phyloP scores from a whole-genome alignment of 83 land plant genomes.

The Isoetes engelmannii region DNA sequence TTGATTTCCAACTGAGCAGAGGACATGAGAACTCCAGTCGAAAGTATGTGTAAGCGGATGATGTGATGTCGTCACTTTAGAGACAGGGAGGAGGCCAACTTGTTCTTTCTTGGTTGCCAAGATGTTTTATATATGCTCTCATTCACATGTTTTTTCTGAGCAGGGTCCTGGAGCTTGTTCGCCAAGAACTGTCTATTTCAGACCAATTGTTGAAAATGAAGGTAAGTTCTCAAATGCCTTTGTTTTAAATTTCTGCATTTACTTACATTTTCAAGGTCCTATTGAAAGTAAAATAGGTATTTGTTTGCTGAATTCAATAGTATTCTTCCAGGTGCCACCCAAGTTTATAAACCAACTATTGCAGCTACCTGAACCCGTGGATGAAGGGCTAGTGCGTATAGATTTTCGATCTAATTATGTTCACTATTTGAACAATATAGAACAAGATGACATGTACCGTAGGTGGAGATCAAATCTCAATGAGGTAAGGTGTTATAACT shows the following conservation, averaged over 20 bases:
- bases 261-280: too few relatives aligned
- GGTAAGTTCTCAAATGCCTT: constrained; percentile 30
- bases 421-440: constrained; percentile 82
- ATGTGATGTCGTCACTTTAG: too few relatives aligned
- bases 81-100: too few relatives aligned
- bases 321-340: constrained; percentile 53
- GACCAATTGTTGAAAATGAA: constrained; percentile 60
- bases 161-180: constrained; percentile 81
- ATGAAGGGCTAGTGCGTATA: constrained; percentile 50
- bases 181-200: constrained; percentile 70
- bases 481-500: constrained; percentile 48
- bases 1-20: too few relatives aligned
- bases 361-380: constrained; percentile 50
- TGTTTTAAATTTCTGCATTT: not conserved
- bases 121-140: too few relatives aligned
- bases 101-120: too few relatives aligned
- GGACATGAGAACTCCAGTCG: too few relatives aligned
- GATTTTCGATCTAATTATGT: constrained; percentile 88
- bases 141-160: too few relatives aligned
- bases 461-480: constrained; percentile 85
- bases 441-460: constrained; percentile 80
- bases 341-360: constrained; percentile 44
- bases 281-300: not conserved
- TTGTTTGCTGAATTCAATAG: not conserved
- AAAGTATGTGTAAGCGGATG: too few relatives aligned